Base-by-base conservation (phyloP, 2,329 filamentous ascomycete species). In the Moelleriella libera region DNA sequence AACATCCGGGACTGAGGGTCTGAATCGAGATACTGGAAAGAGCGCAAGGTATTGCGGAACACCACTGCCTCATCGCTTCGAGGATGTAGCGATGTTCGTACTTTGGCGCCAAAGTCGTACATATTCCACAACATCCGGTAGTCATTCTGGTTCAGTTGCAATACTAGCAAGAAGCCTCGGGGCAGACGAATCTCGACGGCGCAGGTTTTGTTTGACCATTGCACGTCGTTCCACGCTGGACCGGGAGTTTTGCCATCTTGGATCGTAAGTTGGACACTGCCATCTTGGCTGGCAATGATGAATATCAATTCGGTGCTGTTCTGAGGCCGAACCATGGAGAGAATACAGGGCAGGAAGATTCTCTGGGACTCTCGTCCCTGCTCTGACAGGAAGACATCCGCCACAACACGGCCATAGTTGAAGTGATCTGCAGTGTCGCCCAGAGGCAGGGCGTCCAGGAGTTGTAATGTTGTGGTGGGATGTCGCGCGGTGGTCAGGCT, bases 11-110 rank as follows among this genome's bases (percentile, higher is more conserved):
- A 73, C 49, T 84, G 73, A n/a, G 79, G 69, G 54, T 79, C 76
- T 1, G 81, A 73, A 57, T 94, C 87, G 57, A 88, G 82, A 60
- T 90, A 92, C 57, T 90, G 85, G 53, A 94, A 87, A 30, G 82
- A 76, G 43, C 78, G 78, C 7, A 95, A 67, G 1, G 76, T 80
- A 6, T 78, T 74, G 55, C 82, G 78, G 59, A 86, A 88, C 2
- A 84, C 71, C 48, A 83, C 64, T 2, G 70, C 70, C 64, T 96
- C 89, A 46, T 86, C 83, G 31, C 72, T 70, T 41, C 79, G 75
- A 6, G 81, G 78, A 37, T 79, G 78, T 41, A 94, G 70, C 46
- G 79, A 85, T 30, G 74, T 72, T 57, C 88, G 83, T 2, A 90
- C 78, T 56, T 85, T 87, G 53, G 75, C 76, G 30, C 84, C 86